These are phyloP conservation scores for Earliella scabrosa DNA, from an alignment of 1,284 basidiomycete genomes.

Conservation along the genomic window DNA sequence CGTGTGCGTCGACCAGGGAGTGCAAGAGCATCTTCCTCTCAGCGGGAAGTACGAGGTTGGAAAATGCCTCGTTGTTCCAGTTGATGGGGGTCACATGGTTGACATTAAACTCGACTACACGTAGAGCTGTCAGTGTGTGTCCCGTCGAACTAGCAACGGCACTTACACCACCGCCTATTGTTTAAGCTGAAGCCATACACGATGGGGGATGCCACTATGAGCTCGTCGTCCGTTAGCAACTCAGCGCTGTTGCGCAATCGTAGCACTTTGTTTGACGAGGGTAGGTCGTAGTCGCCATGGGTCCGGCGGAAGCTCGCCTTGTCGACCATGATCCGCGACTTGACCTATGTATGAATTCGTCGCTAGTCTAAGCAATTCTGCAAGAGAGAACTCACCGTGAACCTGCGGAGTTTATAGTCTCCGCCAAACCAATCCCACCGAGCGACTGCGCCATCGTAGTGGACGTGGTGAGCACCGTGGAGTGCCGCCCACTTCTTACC, in stretches of 20 bases:
- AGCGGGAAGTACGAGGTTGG: conserved; percentile 56
- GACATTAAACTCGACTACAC: conserved; percentile 59
- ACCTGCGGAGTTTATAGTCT: conserved; percentile 42
- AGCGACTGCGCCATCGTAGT: conserved; percentile 55
- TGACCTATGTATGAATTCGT: conserved; percentile 16
- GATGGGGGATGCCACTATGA: conserved; percentile 54
- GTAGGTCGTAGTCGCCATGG: conserved; percentile 5
- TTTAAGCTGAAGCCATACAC: conserved; percentile 61
- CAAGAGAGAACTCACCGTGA: conserved; percentile 41
- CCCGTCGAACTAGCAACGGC: not conserved
- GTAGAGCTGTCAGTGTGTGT: not conserved
- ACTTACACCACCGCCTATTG: conserved; percentile 61
- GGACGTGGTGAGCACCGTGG: conserved; percentile 55
- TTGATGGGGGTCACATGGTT: conserved; percentile 51
- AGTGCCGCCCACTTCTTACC: conserved; percentile 56
- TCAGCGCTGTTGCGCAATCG: not conserved
- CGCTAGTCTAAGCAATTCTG: not conserved
- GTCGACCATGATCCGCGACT: conserved; percentile 56
- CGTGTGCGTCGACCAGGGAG: conserved; percentile 59
- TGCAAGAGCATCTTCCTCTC: conserved; percentile 55
- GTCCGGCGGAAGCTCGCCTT: not conserved
- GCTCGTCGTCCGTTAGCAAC: conserved; percentile 49
- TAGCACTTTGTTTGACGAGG: not conserved
- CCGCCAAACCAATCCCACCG: conserved; percentile 20
- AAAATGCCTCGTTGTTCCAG: conserved; percentile 63